phyloP scores from a whole-genome alignment of 2,329 filamentous ascomycete species.

The Chlorencoelia australis region DNA sequence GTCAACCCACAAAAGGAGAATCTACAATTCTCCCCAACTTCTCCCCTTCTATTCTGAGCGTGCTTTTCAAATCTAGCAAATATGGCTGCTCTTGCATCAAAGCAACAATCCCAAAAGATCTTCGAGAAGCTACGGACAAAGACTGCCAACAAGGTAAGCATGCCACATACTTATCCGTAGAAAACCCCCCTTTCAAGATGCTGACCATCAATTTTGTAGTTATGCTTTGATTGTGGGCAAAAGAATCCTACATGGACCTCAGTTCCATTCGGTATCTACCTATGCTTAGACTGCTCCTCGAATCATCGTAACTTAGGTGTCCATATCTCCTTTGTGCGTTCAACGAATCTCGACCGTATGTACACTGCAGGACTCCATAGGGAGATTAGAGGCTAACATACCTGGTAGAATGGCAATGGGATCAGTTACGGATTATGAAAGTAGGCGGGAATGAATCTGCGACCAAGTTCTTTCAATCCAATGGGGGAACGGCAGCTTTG shows the following conservation, averaged over 20 bases:
- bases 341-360: constrained; percentile 96
- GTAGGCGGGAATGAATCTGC: constrained; percentile 96
- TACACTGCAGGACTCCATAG: constrained; percentile 21
- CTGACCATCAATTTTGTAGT: constrained; percentile 37
- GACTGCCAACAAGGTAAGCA: constrained; percentile 76
- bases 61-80: constrained; percentile 27
- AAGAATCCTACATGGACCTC: constrained; percentile 99
- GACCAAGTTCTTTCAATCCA: constrained; percentile 95
- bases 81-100: constrained; percentile 64
- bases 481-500: constrained; percentile 86
- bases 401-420: constrained; percentile 86
- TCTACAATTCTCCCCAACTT: neutral
- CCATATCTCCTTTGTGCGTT: constrained; percentile 97
- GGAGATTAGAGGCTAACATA: constrained; percentile 17
- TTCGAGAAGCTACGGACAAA: constrained; percentile 97
- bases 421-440: constrained; percentile 94
- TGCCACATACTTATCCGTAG: too few species aligned
- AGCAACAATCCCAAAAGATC: constrained; percentile 91
- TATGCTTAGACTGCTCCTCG: constrained; percentile 94
- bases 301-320: constrained; percentile 97
- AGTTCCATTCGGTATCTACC: constrained; percentile 92
- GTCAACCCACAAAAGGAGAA: constrained; percentile 14
- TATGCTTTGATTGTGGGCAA: constrained; percentile 96
- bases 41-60: neutral
- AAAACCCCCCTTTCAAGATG: constrained; percentile 20